These are phyloP conservation scores for Lasiosphaeriaceae sp. DNA, from an alignment of 495 filamentous ascomycete species.

Conservation along the genomic window DNA sequence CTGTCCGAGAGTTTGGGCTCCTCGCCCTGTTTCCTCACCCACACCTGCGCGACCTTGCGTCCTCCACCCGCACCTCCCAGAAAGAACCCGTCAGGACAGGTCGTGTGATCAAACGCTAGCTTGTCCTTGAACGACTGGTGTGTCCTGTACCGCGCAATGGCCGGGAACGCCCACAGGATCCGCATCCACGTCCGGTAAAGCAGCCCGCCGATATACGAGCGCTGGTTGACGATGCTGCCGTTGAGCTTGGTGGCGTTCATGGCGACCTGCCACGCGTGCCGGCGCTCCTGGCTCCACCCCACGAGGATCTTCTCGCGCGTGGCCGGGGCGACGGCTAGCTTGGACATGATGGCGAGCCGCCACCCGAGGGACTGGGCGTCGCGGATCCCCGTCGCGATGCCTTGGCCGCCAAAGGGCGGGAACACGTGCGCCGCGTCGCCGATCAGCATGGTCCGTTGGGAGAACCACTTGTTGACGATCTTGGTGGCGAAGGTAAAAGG, in stretches of 20 bases:
- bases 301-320: slow-evolving; percentile 13
- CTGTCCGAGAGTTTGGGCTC: background rate
- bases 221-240: slow-evolving; percentile 24
- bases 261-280: slow-evolving; percentile 19
- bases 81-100: slow-evolving; percentile 7
- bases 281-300: slow-evolving; percentile 24
- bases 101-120: background rate
- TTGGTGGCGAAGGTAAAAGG: slow-evolving; percentile 39
- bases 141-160: background rate
- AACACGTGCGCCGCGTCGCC: slow-evolving; percentile 56
- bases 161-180: background rate
- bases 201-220: background rate
- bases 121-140: slow-evolving; percentile 4
- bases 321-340: background rate
- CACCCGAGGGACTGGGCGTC: slow-evolving; percentile 41
- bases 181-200: background rate
- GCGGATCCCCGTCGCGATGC: slow-evolving; percentile 44
- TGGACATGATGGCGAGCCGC: slow-evolving; percentile 41
- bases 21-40: background rate
- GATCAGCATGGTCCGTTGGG: slow-evolving; percentile 41
- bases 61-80: background rate
- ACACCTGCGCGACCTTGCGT: slow-evolving; percentile 3
- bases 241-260: slow-evolving; percentile 23
- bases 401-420: slow-evolving; percentile 54
- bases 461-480: slow-evolving; percentile 50